Base-by-base conservation (phyloP, 148 eudicot genomes). In the Cornus florida region DNA sequence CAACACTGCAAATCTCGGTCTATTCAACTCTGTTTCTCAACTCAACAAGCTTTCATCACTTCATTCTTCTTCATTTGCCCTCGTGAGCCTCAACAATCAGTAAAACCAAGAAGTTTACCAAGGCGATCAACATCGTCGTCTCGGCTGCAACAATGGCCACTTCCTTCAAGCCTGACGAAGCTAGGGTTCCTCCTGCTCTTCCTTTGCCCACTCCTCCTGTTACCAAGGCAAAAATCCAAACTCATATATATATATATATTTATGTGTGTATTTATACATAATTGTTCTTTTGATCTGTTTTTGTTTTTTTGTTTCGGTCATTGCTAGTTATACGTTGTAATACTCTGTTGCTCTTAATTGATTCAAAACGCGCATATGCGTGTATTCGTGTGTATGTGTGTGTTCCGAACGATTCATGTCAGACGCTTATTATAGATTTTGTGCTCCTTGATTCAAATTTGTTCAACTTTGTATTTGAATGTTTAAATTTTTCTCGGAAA, bases 161-260 rank as follows among this genome's bases (percentile, higher is more conserved):
- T 60, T 77, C 83, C 70, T 88, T 86, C 83, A 73, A 75, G 73
- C 88, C 95, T 43, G 95, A 93, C 20, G 71, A 86, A 82, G 90
- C 97, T 87, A 89, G 97, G 85, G 92, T 88, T 86, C 97, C 97
- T 65, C 85, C 92, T 62, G 91, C 91, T 4, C 69, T 90, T 76
- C 90, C 83, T 60, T 73, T 86, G 77, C 95, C 95, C 67, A 38
- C 82, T 8, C 91, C 95, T 78, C 86, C 88, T 7, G 81, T 91
- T 84, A 75, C 90, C 46, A 92, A 93, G 92, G 97, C 75, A 19
- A 43, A 70, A 60, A 39, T 32, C 41, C 43, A 0, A 28, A 9
- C 24, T 23, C 14, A 11, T 43, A 43, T 43, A 6, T 43, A 6
- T 43, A 6, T 67, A 19, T 73, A 50, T 76, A 48, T 33, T 14